These are phyloP conservation scores for Penicillium paneum DNA, from an alignment of 2,329 filamentous ascomycete genomes.

Conservation along the genomic window DNA sequence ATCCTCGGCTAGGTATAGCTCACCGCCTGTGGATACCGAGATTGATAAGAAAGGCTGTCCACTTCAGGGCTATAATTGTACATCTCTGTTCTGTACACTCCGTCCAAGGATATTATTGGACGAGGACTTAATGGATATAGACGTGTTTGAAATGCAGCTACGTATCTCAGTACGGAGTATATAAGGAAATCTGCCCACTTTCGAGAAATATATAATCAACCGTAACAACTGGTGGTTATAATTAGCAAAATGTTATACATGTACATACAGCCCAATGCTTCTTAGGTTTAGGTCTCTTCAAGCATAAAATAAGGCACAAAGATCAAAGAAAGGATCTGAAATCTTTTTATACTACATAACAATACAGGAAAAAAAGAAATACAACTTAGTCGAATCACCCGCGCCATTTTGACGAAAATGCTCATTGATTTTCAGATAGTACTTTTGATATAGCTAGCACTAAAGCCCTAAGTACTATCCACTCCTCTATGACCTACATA, in stretches of 20 bases:
- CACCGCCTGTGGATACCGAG: constrained; percentile 11
- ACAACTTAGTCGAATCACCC: constrained; percentile 1
- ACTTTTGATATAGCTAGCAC: too few species aligned
- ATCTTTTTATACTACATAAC: background rate
- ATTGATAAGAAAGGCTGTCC: constrained; percentile 10
- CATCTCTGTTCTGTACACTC: background rate
- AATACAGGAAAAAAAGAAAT: background rate
- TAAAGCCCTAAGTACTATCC: too few species aligned
- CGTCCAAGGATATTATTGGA: background rate
- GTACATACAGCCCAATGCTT: background rate
- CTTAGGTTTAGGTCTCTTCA: background rate
- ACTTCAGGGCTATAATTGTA: background rate
- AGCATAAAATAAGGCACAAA: background rate
- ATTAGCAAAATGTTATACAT: background rate
- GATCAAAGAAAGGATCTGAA: background rate
- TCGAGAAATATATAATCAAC: background rate
- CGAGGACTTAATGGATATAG: background rate
- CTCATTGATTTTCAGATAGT: background rate
- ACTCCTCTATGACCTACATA: too few species aligned
- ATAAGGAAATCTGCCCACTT: background rate
- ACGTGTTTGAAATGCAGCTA: background rate
- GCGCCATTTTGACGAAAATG: background rate
- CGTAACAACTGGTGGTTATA: background rate
- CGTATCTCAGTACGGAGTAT: too few species aligned
- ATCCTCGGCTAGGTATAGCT: constrained; percentile 4